Conservation (phyloP, 2,329 filamentous ascomycete genomes). For the Allantophomopsis cytisporea region DNA sequence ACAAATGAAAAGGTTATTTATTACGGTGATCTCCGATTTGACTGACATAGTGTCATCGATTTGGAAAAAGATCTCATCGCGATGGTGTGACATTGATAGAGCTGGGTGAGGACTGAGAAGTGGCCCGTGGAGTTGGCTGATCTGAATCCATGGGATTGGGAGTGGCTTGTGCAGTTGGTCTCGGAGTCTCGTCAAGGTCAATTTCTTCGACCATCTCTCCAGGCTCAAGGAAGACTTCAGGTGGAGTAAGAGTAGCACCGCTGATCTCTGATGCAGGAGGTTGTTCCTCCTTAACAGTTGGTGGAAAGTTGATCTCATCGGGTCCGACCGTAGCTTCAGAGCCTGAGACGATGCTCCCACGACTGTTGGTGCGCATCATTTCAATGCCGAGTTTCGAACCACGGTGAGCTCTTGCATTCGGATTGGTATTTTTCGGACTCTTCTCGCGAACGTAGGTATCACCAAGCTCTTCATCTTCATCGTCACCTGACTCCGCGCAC, state of each 20-base stretch:
- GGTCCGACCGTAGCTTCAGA: slow-evolving; percentile 11
- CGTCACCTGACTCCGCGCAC: slow-evolving; percentile 77
- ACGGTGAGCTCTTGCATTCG: slow-evolving; percentile 34
- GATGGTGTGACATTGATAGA: too few relatives aligned
- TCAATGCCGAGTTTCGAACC: slow-evolving; percentile 88
- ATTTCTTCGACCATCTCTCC: slow-evolving; percentile 8
- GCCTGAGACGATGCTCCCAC: slow-evolving; percentile 53
- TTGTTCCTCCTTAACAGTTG: slow-evolving; percentile 14
- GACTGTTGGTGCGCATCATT: slow-evolving; percentile 95
- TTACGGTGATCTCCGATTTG: too few relatives aligned
- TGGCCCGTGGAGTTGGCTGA: too few relatives aligned
- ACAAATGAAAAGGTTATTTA: too few relatives aligned
- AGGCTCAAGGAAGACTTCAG: slow-evolving; percentile 11
- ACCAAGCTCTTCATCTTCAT: slow-evolving; percentile 86
- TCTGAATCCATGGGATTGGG: too few relatives aligned
- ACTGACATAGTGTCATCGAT: too few relatives aligned
- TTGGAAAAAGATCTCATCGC: too few relatives aligned
- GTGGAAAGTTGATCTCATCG: slow-evolving; percentile 12
- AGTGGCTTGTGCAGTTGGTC: slow-evolving; percentile 4
- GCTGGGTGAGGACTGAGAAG: too few relatives aligned
- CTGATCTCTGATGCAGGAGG: slow-evolving; percentile 11
- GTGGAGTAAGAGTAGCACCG: slow-evolving; percentile 13
- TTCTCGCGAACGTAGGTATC: slow-evolving; percentile 25
- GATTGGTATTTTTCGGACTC: slow-evolving; percentile 35
- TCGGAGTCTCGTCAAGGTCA: slow-evolving; percentile 16